phyloP scores from a whole-genome alignment of 768 basidiomycete species.

The Tubosaeta sp. region DNA sequence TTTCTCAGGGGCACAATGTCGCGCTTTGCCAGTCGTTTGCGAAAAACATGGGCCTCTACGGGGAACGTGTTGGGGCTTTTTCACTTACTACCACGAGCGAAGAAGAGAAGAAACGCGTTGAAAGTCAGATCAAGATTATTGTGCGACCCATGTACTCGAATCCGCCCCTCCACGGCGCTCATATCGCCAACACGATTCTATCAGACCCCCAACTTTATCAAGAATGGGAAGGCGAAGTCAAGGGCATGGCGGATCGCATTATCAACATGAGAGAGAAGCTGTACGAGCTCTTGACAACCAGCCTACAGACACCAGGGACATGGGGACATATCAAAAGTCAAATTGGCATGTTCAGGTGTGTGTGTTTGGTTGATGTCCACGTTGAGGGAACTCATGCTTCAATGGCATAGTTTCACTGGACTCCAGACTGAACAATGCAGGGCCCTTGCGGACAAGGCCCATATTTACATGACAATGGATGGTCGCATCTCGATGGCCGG shows the following conservation, averaged over 20 bases:
- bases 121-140: constrained; percentile 93
- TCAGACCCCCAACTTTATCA: constrained; percentile 67
- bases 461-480: constrained; percentile 92
- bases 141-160: constrained; percentile 98
- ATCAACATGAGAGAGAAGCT: constrained; percentile 88
- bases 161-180: constrained; percentile 88
- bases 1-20: constrained; percentile 83
- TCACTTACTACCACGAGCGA: constrained; percentile 68
- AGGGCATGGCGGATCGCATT: constrained; percentile 93
- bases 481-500: constrained; percentile 95
- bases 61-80: constrained; percentile 97
- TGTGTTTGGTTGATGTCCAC: constrained; percentile 2
- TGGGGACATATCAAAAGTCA: constrained; percentile 96
- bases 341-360: constrained; percentile 96
- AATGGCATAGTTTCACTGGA: constrained; percentile 70
- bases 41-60: constrained; percentile 99
- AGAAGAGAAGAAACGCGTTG: constrained; percentile 80
- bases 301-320: constrained; percentile 84
- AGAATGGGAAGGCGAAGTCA: constrained; percentile 90
- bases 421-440: constrained; percentile 75
- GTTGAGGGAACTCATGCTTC: constrained; percentile 1
- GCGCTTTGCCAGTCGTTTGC: constrained; percentile 95
- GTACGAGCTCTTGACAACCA: constrained; percentile 70
- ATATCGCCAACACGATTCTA: constrained; percentile 82
- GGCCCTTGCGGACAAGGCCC: constrained; percentile 79